Evolutionary conservation across 306 rosid species (phyloP), one percentile per base, ranked within the genome.

Genomic region (Vigna trinervia): DNA sequence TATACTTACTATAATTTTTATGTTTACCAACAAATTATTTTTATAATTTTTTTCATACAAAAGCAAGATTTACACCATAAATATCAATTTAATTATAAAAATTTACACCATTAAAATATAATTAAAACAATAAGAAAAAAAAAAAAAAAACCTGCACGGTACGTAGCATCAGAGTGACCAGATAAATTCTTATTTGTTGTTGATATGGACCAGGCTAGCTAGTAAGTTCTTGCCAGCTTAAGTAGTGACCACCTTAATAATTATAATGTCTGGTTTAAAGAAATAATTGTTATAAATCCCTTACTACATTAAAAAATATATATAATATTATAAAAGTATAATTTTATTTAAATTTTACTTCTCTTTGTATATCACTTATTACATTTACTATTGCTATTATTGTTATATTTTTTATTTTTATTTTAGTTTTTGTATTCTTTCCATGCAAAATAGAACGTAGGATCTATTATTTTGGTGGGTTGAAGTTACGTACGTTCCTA

Each of bases 221-320:
- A 59, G 68, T 69, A 71, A 64, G 82, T 23, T 68, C 51, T 83
- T 77, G 81, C 75, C 82, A 77, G 78, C 77, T 5, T 80, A 71
- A 80, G 23, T 11, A 51, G 58, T 36, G 75, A 70, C 46, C 22
- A 48, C 46, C 69, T 45, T 4, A 77, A 12, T 58, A 58, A 12
- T 59, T 22, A 58, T 58, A 58, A 23, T 8, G 38, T 15, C 38
- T 20, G 32, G 10, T 10, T 20, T 56, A 19, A 20, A 53, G 59
- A 53, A 2, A 22, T 22, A 17, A 52, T 52, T 41, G 46, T 39
- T 39, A 7, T 19, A 52, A 47, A 13, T 47, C 52, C 17, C 17
- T 12, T 47, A 14, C 4, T 0, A 48, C 53, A 48, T 4, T 12
- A 1, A 14, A 48, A 48, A 48, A 45, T 2, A 30, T 2, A 41